Evolutionary conservation across 208 protist species (phyloP).

Genomic region (Acanthamoeba castellanii): DNA sequence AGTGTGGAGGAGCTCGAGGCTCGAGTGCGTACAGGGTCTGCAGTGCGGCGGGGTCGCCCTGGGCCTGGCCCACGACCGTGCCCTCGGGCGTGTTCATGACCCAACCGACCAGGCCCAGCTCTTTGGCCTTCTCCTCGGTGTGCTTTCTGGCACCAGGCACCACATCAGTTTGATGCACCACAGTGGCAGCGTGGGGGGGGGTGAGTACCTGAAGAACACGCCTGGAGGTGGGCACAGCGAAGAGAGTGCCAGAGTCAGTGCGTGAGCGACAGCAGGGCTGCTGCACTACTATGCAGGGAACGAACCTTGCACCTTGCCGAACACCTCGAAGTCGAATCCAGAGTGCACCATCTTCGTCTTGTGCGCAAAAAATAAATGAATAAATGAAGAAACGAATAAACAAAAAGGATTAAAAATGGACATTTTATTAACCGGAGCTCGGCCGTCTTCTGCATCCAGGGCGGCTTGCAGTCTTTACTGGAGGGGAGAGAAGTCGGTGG

Average conservation of each 20-base stretch:
- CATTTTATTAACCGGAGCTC: too few species aligned
- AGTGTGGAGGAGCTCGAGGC: too few species aligned
- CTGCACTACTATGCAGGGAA: neutral
- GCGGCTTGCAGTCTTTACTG: neutral
- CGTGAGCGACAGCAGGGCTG: too few species aligned
- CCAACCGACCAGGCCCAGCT: constrained; percentile 64
- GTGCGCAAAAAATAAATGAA: neutral
- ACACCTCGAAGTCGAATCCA: constrained; percentile 62
- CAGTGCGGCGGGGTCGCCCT: constrained; percentile 25
- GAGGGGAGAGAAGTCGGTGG: constrained; percentile 17
- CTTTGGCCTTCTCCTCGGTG: constrained; percentile 24
- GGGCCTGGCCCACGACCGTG: constrained; percentile 65
- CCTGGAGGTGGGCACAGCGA: neutral
- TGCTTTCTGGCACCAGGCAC: neutral
- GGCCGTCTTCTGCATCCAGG: too few species aligned
- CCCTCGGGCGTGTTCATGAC: constrained; percentile 57
- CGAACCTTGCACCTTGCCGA: constrained; percentile 67
- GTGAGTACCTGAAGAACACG: constrained; percentile 31
- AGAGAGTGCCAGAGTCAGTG: neutral
- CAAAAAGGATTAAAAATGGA: neutral
- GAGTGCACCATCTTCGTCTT: neutral
- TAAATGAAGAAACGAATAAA: neutral
- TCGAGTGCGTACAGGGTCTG: neutral
- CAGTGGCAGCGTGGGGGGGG: neutral
- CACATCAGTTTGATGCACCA: neutral